Evolutionary conservation across 768 basidiomycete genomes (phyloP), one percentile per base, ranked within the genome.

Genomic region (Podaxis mareebaensis): DNA sequence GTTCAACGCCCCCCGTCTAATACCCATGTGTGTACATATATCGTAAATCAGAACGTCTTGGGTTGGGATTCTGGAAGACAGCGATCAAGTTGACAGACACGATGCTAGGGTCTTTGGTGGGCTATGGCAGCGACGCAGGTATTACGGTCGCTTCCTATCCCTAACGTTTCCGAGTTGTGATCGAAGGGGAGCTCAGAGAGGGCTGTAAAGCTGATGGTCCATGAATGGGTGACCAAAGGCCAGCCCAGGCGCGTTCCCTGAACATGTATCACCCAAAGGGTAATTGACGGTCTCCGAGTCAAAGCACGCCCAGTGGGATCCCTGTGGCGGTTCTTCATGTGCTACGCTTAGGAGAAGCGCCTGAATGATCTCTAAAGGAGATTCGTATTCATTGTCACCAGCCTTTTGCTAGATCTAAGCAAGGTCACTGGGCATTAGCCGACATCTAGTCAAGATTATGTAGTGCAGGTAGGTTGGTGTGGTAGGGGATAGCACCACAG

Each of bases 271-370:
- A 56, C 36, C 36, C 22, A 26, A 40, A 40, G 49, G 26, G 22
- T 24, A 26, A 22, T 51, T 15, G 15, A 51, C 15, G 24, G 7
- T 28, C 11, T 8, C 3, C 49, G 12, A 20, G 20, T 28, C 49
- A 12, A 51, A 24, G 49, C 11, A 26, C 26, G 12, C 8, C 20
- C 20, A 8, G 11, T n/a, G 33, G 10, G 28, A 49, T 48, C 58
- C 58, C 58, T 59, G 58, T 59, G 58, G 58, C 58, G 58, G n/a
- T 13, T 13, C 20, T 15, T 26, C 36, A 39, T 40, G 54, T 40
- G 38, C 13, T 39, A 55, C n/a, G 40, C 39, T 28, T 30, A 42
- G 40, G 40, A 57, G 40, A 42, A 42, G 3, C 40, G 24, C 26
- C 33, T 15, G 26, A 26, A 17, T 57, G 42, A 2, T 42, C 3